These are phyloP conservation scores for Cyanidiococcus yangmingshanensis DNA, from an alignment of 23 red algal species.

Conservation along the genomic window DNA sequence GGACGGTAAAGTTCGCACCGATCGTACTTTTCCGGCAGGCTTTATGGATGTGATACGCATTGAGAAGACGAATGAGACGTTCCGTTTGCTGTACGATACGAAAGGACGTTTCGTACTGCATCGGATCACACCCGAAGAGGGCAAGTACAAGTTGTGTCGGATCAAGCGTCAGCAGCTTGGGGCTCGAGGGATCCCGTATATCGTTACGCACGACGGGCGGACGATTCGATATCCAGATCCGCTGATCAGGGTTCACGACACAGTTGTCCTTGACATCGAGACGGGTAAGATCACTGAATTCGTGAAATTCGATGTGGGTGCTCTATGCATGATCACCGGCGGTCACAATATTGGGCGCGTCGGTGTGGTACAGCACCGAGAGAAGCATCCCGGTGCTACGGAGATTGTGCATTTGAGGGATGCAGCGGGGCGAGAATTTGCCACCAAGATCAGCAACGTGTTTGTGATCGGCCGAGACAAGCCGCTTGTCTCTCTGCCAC, in stretches of 20 bases:
- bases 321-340: slow-evolving; percentile 95
- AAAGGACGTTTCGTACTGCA: slow-evolving; percentile 97
- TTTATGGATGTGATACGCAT: slow-evolving; percentile 98
- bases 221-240: slow-evolving; percentile 96
- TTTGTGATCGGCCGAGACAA: slow-evolving; percentile 95
- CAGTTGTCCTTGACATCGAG: slow-evolving; percentile 74
- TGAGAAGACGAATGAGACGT: slow-evolving; percentile 88
- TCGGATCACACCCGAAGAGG: slow-evolving; percentile 85
- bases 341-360: slow-evolving; percentile 97
- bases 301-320: slow-evolving; percentile 92
- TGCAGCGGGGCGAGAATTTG: slow-evolving; percentile 77
- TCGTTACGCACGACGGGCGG: slow-evolving; percentile 84
- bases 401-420: slow-evolving; percentile 90
- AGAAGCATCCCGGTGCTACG: slow-evolving; percentile 88
- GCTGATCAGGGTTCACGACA: slow-evolving; percentile 65
- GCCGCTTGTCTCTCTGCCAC: slow-evolving; percentile 60
- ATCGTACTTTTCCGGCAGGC: slow-evolving; percentile 84
- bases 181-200: slow-evolving; percentile 71
- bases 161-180: slow-evolving; percentile 85
- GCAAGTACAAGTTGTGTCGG: slow-evolving; percentile 92
- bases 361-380: slow-evolving; percentile 62
- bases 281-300: slow-evolving; percentile 90
- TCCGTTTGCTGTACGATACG: slow-evolving; percentile 86
- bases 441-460: slow-evolving; percentile 76
- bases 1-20: slow-evolving; percentile 98